Base-by-base conservation (phyloP, 768 basidiomycete genomes). In the Leccinum barrowsii region DNA sequence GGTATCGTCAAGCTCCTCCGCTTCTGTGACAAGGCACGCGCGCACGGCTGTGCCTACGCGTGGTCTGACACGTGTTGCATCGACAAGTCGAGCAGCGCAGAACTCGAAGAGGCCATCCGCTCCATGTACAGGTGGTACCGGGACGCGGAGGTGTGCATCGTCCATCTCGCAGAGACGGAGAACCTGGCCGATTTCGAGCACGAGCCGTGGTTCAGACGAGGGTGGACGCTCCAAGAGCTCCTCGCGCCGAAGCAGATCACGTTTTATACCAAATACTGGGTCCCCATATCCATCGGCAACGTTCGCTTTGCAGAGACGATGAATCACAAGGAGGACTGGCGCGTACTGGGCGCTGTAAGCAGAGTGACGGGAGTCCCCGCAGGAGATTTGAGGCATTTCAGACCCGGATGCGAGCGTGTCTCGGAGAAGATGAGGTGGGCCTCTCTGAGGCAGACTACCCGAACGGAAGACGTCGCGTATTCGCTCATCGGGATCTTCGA, bases 341-440 rank as follows among this genome's bases (percentile, higher is more conserved):
- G 37, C 8, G 8, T 49, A 10, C 7, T 49, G 21, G 48, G 48
- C 12, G 46, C 59, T 4, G 40, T 61, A 32, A 56, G 46, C 28
- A 40, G 46, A 34, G 59, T 61, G 44, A 61, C 60, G 4, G 60
- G 54, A 0, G 52, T 61, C 22, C 54, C 54, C 0, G 59, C 24
- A 5, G 54, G 59, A 2, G 60, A 61, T 26, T n/a, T 61, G 30
- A 55, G 60, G 50, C 50, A 56, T 46, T 62, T 62, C 21, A 49
- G 52, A 32, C 61, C 61, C 5, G 54, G 55, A 2, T 62, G 61
- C 44, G 49, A 37, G 19, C 46, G 61, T 7, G 48, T 62, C 28
- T 49, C 47, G 10, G 56, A 63, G 56, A 63, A 63, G 53, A 63
- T 63, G 62, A 52, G 40, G 28, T 63, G 62, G 62, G 57, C 57